Evolutionary conservation across 306 rosid genomes (phyloP).

Genomic region (Sphenostylis stenocarpa): DNA sequence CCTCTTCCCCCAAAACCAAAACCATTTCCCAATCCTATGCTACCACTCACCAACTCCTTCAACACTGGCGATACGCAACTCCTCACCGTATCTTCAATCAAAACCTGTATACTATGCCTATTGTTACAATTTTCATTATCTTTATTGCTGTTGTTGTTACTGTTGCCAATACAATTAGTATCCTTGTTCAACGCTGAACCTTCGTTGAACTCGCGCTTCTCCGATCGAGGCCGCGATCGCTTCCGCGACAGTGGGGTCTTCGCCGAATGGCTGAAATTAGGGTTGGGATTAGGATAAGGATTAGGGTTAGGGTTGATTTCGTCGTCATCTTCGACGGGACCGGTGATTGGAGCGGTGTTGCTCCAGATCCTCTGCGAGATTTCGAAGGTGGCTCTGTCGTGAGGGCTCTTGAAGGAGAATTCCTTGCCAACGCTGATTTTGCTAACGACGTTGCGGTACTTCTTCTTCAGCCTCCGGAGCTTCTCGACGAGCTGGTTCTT

Average conservation of each 20-base stretch:
- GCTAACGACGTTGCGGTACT: conserved; percentile 39
- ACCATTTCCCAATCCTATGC: conserved; percentile 20
- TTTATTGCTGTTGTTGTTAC: neutral
- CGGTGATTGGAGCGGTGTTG: conserved; percentile 31
- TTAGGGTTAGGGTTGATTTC: conserved; percentile 36
- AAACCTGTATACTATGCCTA: conserved; percentile 32
- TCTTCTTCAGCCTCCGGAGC: conserved; percentile 59
- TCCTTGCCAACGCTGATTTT: conserved; percentile 41
- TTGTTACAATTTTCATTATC: neutral
- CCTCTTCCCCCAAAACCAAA: conserved; percentile 25
- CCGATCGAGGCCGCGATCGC: conserved; percentile 44
- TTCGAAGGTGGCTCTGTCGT: conserved; percentile 53
- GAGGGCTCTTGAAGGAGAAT: conserved; percentile 51
- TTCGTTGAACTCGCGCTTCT: conserved; percentile 37
- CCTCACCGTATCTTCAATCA: conserved; percentile 68
- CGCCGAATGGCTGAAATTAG: conserved; percentile 31
- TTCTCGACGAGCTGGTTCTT: conserved; percentile 58
- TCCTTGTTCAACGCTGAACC: conserved; percentile 33
- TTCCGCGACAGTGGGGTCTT: conserved; percentile 42
- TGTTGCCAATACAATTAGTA: conserved; percentile 21
- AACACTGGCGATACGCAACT: conserved; percentile 55
- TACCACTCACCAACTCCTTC: conserved; percentile 38
- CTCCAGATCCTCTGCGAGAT: conserved; percentile 62
- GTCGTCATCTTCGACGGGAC: conserved; percentile 53
- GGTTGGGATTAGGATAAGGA: neutral